Evolutionary conservation across 257 asterid species (phyloP).

Genomic region (Henckelia pumila): DNA sequence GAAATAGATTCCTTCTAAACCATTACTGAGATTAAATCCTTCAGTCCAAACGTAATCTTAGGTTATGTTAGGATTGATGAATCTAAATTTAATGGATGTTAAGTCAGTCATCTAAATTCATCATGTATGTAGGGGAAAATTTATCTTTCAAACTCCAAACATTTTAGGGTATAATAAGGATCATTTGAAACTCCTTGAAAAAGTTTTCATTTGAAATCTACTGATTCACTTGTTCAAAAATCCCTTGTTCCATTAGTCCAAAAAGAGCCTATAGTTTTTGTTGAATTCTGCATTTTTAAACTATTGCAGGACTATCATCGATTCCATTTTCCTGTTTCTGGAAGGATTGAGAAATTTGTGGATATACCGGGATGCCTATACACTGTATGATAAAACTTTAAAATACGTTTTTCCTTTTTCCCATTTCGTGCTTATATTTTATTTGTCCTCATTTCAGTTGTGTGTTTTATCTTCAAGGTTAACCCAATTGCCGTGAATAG

Average conservation of each 20-base stretch:
- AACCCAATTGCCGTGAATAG: constrained; percentile 99
- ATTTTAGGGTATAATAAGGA: too few species aligned
- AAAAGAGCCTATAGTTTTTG: background rate
- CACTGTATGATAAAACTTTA: constrained; percentile 52
- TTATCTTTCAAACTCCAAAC: too few species aligned
- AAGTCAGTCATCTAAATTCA: too few species aligned
- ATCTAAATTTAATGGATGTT: too few species aligned
- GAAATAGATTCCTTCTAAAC: too few species aligned
- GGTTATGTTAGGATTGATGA: too few species aligned
- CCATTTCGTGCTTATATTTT: constrained; percentile 23
- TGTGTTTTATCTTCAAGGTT: constrained; percentile 53
- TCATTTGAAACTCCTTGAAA: too few species aligned
- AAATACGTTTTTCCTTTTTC: constrained; percentile 10
- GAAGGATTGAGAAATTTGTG: constrained; percentile 75
- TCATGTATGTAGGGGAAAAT: too few species aligned
- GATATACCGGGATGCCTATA: constrained; percentile 91
- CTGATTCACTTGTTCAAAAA: background rate
- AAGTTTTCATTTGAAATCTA: background rate
- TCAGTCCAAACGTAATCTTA: too few species aligned
- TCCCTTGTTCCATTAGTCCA: background rate
- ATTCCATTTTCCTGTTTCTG: constrained; percentile 92
- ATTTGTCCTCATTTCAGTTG: constrained; percentile 27
- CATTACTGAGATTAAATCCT: too few species aligned
- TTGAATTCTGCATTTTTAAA: constrained; percentile 17
- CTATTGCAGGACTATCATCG: constrained; percentile 91